Percentiles rank a stretch among this genome's conserved stretches.
phyloP scores from a whole-genome alignment of 2,329 filamentous ascomycete species.

The Thelonectria rubi region DNA sequence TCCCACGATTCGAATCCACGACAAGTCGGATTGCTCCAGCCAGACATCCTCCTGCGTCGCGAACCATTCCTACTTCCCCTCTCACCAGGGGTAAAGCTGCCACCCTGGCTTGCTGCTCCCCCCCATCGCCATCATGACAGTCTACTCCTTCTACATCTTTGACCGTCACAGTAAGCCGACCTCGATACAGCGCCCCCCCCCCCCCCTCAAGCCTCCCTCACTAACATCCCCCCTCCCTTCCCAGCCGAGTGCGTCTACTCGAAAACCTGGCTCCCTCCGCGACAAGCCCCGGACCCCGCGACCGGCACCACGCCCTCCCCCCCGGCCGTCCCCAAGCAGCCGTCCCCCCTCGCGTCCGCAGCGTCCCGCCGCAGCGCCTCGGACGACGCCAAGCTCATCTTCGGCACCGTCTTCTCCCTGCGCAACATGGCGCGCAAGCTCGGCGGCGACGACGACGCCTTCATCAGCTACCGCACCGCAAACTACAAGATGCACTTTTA shows the following conservation, averaged over 20 bases:
- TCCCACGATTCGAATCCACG: not conserved
- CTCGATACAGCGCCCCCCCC: not conserved
- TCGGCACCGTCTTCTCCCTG: constrained; percentile 94
- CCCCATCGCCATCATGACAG: constrained; percentile 72
- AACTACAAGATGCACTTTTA: constrained; percentile 99
- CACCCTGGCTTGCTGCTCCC: constrained; percentile 3
- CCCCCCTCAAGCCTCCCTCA: constrained; percentile 28
- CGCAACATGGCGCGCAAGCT: constrained; percentile 97
- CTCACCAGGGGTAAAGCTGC: not conserved
- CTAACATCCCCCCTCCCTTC: not conserved
- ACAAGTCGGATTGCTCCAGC: not conserved
- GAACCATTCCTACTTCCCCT: not conserved
- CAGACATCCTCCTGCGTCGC: not conserved
- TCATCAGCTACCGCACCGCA: constrained; percentile 90
- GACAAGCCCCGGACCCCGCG: constrained; percentile 49
- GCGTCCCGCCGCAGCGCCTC: constrained; percentile 51
- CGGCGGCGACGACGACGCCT: constrained; percentile 92
- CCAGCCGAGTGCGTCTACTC: constrained; percentile 97
- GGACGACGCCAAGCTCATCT: constrained; percentile 96
- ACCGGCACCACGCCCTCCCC: constrained; percentile 45
- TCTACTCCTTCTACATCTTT: constrained; percentile 99
- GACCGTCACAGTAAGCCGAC: constrained; percentile 86
- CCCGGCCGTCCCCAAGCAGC: too few species aligned
- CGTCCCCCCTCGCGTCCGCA: too few species aligned
- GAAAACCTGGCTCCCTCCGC: constrained; percentile 76